Base-by-base conservation (phyloP, 2,329 filamentous ascomycete species). In the Pseudomassariella vexata region DNA sequence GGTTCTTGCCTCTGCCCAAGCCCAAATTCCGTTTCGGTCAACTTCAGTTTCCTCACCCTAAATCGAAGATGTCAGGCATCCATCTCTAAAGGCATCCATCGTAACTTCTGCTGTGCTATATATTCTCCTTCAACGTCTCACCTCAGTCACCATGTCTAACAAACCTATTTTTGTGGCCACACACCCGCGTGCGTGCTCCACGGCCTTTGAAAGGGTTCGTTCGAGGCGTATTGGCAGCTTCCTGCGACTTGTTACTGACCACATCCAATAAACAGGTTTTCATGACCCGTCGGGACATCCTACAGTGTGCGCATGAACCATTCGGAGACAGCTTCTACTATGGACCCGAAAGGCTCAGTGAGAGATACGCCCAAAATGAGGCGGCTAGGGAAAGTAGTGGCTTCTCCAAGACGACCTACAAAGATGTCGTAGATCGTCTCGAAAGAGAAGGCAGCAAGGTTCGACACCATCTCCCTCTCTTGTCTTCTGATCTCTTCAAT, bases 291-390 rank as follows among this genome's bases (percentile, higher is more conserved):
- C 76, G 76, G 47, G 82, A 94, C 52, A 79, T 72, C 33, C 73
- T 96, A 38, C 71, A 82, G 49, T 94, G 86, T 56, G 71, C 92
- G 48, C 92, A 96, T 59, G 92, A 98, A 65, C 92, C 92, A 5
- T 96, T 96, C 61, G 90, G 90, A 33, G 92, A 96, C 62, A 85
- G 89, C 39, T 96, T 90, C 56, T 96, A 96, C 66, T 96, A 83
- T 54, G 90, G 92, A 32, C 89, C 90, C 6, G 92, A 98, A 64
- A 76, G 86, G 47, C 71, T 96, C 47, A 81, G 84, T 50, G 66
- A 75, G 32, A 78, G 92, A 49, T 98, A 86, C 55, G 80, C 81
- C 51, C 57, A 82, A 26, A 85, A 95, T 43, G 59, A 60, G 31
- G 59, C 61, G 24, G 58, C 61, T 20, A 67, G 79, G 37, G 49